Evolutionary conservation across 78 protist species (phyloP).

Genomic region (Dictyostelium brefeldianum): DNA sequence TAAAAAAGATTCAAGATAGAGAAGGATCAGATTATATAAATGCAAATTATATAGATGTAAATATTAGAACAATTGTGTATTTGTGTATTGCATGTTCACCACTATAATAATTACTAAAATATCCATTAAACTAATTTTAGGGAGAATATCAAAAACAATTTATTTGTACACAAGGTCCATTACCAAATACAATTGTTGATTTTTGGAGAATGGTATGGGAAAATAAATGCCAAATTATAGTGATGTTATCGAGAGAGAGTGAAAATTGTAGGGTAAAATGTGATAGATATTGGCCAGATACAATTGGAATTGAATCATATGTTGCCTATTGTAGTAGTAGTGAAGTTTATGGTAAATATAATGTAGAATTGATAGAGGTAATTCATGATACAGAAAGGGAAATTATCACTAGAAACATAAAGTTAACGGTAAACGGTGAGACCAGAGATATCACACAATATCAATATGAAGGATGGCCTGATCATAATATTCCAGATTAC

Average conservation of each 20-base stretch:
- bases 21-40: constrained; percentile 89
- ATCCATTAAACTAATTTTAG: not conserved
- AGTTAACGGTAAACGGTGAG: not conserved
- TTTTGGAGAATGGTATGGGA: constrained; percentile 95
- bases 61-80: not conserved
- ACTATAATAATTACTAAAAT: not conserved
- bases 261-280: constrained; percentile 81
- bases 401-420: constrained; percentile 44
- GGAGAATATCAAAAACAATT: constrained; percentile 69
- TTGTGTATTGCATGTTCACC: not conserved
- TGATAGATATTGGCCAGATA: constrained; percentile 85
- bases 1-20: constrained; percentile 26
- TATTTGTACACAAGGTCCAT: constrained; percentile 91
- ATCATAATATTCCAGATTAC: constrained; percentile 84
- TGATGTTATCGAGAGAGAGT: constrained; percentile 85
- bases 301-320: not conserved
- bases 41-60: constrained; percentile 86
- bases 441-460: constrained; percentile 50
- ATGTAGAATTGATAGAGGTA: not conserved
- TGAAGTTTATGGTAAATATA: constrained; percentile 17
- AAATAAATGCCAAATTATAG: constrained; percentile 47
- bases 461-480: constrained; percentile 93
- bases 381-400: constrained; percentile 26
- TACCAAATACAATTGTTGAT: constrained; percentile 82
- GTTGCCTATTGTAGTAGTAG: constrained; percentile 4